Base-by-base conservation (phyloP, 202 grass and related monocot genomes). In the Brachypodium distachyon region DNA sequence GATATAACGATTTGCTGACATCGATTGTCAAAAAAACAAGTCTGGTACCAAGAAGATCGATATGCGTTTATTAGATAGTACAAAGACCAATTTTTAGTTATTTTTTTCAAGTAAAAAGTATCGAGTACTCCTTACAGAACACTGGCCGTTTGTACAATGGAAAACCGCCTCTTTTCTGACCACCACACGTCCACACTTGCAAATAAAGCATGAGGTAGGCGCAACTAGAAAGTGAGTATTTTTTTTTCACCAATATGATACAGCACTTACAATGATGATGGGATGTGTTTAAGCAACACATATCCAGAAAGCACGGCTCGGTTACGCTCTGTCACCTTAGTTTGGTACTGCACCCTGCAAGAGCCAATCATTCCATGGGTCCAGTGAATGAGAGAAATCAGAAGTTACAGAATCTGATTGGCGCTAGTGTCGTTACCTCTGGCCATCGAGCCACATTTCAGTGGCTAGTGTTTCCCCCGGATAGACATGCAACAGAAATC, bases 401-500 rank as follows among this genome's bases (percentile, higher is more conserved):
- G 69, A 28, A 55, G 52, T 3, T 18, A 40, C 23, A 58, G 6
- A 3, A 9, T 50, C 34, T 14, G 21, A 14, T 1, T 66, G 7
- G 28, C 49, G 6, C 14, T 7, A 27, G 22, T 33, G 29, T 5
- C 4, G 6, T 85, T 92, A 94, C 95, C 86, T 91, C 60, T 88
- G 85, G 46, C 84, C 82, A 36, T 98, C 79, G 19, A 88, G 79
- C 95, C 95, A 98, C 91, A 98, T 98, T 59, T 94, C 86, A 26
- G 89, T 94, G 29, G 84, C 74, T 12, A 98, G 59, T 60, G 87
- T 92, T 41, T 94, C 91, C 29, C 89, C 87, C 0, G 95, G 91
- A 23, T 92, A 98, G 41, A 95, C 95, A 28, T 90, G 91, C 40
- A 95, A 72, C 60, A 94, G 91, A 66, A 98, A 98, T 18, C 91